phyloP scores from a whole-genome alignment of 495 filamentous ascomycete genomes.

The Aspergillus sparsus region DNA sequence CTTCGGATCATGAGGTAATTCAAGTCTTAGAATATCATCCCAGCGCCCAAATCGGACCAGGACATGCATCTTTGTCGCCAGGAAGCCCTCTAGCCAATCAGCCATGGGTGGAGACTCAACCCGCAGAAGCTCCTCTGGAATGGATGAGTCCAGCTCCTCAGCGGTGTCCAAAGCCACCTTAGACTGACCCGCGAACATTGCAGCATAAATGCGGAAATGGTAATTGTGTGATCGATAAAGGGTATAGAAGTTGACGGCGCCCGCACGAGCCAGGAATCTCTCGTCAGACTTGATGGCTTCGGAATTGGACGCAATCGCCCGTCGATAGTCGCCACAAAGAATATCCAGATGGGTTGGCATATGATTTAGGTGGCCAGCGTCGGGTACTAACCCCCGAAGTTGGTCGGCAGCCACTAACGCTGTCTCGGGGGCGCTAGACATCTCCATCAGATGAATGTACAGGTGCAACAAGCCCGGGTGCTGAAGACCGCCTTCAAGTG shows the following conservation, averaged over 20 bases:
- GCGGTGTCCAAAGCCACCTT: conserved; percentile 58
- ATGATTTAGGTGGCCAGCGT: conserved; percentile 69
- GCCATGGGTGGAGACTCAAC: conserved; percentile 68
- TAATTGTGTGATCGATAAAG: conserved; percentile 67
- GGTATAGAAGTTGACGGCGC: conserved; percentile 64
- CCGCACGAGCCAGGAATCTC: conserved; percentile 53
- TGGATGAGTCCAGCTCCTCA: conserved; percentile 47
- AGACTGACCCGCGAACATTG: conserved; percentile 67
- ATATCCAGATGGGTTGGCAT: conserved; percentile 73
- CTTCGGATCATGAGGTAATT: conserved; percentile 48
- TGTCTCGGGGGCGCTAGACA: conserved; percentile 62
- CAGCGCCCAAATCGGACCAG: conserved; percentile 67
- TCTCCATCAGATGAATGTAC: conserved; percentile 76
- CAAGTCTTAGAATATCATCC: conserved; percentile 55
- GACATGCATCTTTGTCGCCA: conserved; percentile 62
- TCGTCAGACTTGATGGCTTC: conserved; percentile 65
- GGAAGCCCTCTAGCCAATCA: conserved; percentile 69
- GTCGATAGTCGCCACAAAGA: conserved; percentile 64
- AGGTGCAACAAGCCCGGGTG: conserved; percentile 68
- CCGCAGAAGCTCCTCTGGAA: conserved; percentile 61
- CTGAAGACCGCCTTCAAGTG: conserved; percentile 36
- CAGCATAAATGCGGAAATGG: conserved; percentile 69
- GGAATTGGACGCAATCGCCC: conserved; percentile 60
- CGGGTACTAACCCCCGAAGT: conserved; percentile 62
- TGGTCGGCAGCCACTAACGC: conserved; percentile 58